Percentiles rank a stretch among this genome's conserved stretches.
These are phyloP conservation scores for Aspergillus versicolor DNA, from an alignment of 2,329 filamentous ascomycete species.

Conservation along the genomic window DNA sequence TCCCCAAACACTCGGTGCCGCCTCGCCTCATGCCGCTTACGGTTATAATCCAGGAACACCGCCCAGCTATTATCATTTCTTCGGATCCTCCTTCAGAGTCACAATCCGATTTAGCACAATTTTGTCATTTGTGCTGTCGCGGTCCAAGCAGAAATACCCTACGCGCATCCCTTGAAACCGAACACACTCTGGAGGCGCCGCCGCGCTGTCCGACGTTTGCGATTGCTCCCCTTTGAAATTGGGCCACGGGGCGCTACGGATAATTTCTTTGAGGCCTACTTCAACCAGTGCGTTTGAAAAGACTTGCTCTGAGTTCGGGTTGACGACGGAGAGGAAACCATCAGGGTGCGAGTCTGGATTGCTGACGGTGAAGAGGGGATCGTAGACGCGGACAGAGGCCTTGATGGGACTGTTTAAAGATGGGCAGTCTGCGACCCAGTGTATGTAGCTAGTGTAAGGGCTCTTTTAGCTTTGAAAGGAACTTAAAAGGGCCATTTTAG, in stretches of 20 bases:
- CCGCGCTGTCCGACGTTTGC: not conserved
- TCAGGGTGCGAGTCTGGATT: not conserved
- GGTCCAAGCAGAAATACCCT: conserved; percentile 2
- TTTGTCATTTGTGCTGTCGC: not conserved
- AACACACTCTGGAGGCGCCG: not conserved
- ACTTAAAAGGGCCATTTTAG: not conserved
- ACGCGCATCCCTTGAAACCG: not conserved
- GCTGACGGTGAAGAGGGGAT: not conserved
- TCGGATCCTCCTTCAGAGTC: not conserved
- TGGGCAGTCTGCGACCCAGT: not conserved
- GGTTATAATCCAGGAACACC: too few species aligned
- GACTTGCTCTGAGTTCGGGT: not conserved
- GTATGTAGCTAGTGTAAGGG: not conserved
- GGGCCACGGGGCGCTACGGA: not conserved
- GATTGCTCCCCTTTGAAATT: not conserved
- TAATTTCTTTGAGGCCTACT: not conserved
- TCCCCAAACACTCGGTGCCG: too few species aligned
- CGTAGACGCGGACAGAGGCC: not conserved
- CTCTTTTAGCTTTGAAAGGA: not conserved
- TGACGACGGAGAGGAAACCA: not conserved
- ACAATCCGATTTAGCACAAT: not conserved
- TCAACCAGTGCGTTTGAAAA: not conserved
- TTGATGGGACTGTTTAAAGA: not conserved
- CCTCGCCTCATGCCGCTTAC: too few species aligned
- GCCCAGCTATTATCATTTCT: not conserved